A percentile compares a stretch with the other conserved stretches of the same genome.
Conservation (phyloP, 805 yeast species). For the Zygosaccharomyces rouxii region DNA sequence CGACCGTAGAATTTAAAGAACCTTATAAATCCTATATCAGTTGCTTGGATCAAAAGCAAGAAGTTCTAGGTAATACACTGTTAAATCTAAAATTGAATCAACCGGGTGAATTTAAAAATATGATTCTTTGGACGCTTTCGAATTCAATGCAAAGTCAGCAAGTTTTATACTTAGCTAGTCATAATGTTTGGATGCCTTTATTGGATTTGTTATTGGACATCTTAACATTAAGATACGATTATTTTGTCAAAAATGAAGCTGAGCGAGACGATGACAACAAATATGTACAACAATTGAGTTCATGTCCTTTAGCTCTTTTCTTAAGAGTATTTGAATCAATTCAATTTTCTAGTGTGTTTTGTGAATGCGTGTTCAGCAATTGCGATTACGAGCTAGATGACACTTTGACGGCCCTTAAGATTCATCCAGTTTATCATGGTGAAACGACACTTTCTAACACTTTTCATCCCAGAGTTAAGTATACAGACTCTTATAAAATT, state of each 20-base stretch:
- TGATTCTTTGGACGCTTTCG: constrained; percentile 28
- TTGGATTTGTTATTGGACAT: constrained; percentile 21
- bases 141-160: constrained; percentile 18
- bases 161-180: constrained; percentile 16
- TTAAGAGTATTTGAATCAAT: constrained; percentile 17
- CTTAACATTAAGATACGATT: constrained; percentile 25
- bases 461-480: constrained; percentile 15
- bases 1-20: constrained; percentile 1
- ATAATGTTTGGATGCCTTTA: constrained; percentile 29
- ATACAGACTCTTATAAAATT: constrained; percentile 13
- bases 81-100: constrained; percentile 19
- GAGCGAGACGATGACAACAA: neutral
- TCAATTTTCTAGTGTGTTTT: constrained; percentile 15
- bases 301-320: constrained; percentile 23
- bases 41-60: constrained; percentile 17
- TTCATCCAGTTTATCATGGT: constrained; percentile 21
- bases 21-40: constrained; percentile 27
- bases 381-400: constrained; percentile 11
- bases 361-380: constrained; percentile 22
- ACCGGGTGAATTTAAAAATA: constrained; percentile 26
- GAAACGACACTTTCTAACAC: constrained; percentile 17
- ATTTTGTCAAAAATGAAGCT: constrained; percentile 22
- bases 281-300: constrained; percentile 15
- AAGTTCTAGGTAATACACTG: constrained; percentile 21
- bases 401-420: constrained; percentile 4